Base-by-base conservation (phyloP, 2,329 filamentous ascomycete species). In the Ophiostoma sp. region DNA sequence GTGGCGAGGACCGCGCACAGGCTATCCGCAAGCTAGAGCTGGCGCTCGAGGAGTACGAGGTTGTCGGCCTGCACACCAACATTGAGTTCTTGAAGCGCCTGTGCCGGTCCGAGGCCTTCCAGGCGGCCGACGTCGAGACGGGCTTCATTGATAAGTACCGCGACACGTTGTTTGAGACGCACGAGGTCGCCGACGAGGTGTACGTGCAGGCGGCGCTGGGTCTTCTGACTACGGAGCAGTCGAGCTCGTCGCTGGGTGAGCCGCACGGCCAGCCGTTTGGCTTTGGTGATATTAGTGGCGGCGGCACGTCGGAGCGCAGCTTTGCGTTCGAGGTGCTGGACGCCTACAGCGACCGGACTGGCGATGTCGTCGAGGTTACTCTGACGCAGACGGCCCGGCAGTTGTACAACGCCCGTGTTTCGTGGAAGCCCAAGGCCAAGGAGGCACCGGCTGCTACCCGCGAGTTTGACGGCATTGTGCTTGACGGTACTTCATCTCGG, bases 61-160 rank as follows among this genome's bases (percentile, higher is more conserved):
- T 99, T 12, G 96, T 95, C 2, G 96, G 96, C 0, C 89, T 97
- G 8, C 92, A 93, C 79, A 99, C 96, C 7, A 99, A 99, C 80
- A 95, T 99, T 75, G 96, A 98, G 81, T 99, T 99, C 79, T 84
- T 99, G 74, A 98, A 98, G 84, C 88, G 91, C 9, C 87, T 98
- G 72, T 97, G 94, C 80, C 88, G 90, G 63, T 94, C 92, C 74
- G 87, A 89, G 0, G 93, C 92, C 69, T 99, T 99, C 79, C 88
- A 97, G 73, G 88, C 88, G 12, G 96, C 95, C 9, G 90, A 96
- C 25, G 94, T 99, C 17, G 95, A 99, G 82, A 99, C 96, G 0
- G 95, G 95, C 0, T 99, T 97, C 80, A 98, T 99, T 77, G 91
- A 95, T 72, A 97, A 97, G 81, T 92, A 97, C 83, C 88, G 89